Percentiles rank a stretch among this genome's conserved stretches.
phyloP scores from a whole-genome alignment of 345 rosid genomes.

The Corymbia maculata region DNA sequence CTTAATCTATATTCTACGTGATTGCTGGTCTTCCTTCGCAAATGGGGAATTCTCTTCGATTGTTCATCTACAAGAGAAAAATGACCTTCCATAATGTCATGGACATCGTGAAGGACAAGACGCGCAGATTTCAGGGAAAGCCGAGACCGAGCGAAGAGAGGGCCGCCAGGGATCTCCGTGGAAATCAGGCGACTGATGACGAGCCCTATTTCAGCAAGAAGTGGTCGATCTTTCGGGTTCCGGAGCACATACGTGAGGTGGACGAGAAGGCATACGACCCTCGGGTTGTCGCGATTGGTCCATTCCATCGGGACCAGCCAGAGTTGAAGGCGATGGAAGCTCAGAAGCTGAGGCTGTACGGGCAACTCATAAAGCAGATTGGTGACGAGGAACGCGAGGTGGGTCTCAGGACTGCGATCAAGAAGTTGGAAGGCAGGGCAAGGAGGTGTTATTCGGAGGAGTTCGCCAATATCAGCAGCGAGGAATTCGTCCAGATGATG shows the following conservation, averaged over 20 bases:
- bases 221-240: not conserved
- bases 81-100: not conserved
- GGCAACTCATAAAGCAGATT: not conserved
- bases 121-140: not conserved
- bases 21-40: not conserved
- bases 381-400: not conserved
- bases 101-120: not conserved
- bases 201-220: not conserved
- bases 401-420: not conserved
- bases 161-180: not conserved
- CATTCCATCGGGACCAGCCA: not conserved
- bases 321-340: not conserved
- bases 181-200: not conserved
- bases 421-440: not conserved
- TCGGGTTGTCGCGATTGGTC: not conserved
- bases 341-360: not conserved
- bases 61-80: not conserved
- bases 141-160: not conserved
- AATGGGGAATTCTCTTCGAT: not conserved
- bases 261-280: not conserved
- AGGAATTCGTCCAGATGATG: not conserved
- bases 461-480: not conserved
- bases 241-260: not conserved
- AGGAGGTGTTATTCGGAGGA: not conserved
- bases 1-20: not conserved